A percentile compares a stretch with the other conserved stretches of the same genome.
These are phyloP conservation scores for Ustilago crameri DNA, from an alignment of 1,284 basidiomycete species.

Conservation along the genomic window DNA sequence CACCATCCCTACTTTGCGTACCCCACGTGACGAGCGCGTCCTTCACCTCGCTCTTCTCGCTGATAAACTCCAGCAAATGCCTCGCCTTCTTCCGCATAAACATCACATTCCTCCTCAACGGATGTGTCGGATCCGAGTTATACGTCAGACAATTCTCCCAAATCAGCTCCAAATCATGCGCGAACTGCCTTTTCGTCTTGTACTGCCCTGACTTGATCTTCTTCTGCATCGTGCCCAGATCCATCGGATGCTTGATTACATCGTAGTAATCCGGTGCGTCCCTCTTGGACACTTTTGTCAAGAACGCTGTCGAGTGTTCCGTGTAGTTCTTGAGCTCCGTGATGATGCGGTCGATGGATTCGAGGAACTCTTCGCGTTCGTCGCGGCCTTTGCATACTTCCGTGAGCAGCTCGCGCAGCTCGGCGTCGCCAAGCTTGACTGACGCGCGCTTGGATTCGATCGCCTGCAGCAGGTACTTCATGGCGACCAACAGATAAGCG, in stretches of 20 bases:
- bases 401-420: slow-evolving; percentile 60
- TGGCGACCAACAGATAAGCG: no score
- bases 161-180: slow-evolving; percentile 91
- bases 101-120: slow-evolving; percentile 60
- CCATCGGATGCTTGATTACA: slow-evolving; percentile 75
- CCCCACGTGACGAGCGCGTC: slow-evolving; percentile 62
- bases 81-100: slow-evolving; percentile 66
- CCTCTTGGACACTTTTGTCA: slow-evolving; percentile 64
- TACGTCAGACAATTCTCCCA: slow-evolving; percentile 96
- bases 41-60: slow-evolving; percentile 79
- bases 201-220: slow-evolving; percentile 88
- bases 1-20: slow-evolving; percentile 1
- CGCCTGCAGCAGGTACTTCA: slow-evolving; percentile 66
- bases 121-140: slow-evolving; percentile 78
- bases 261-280: slow-evolving; percentile 68
- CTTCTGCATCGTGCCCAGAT: slow-evolving; percentile 88
- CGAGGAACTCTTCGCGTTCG: slow-evolving; percentile 64
- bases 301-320: slow-evolving; percentile 66
- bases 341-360: slow-evolving; percentile 65
- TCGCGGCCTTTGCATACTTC: slow-evolving; percentile 63
- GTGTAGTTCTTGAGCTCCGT: slow-evolving; percentile 65
- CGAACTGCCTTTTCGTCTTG: slow-evolving; percentile 93
- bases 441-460: slow-evolving; percentile 61
- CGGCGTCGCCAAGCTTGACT: slow-evolving; percentile 58
- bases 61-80: slow-evolving; percentile 83